Evolutionary conservation across 331 rosid genomes (phyloP), one percentile per base, ranked within the genome.

Genomic region (Quercus lobata): DNA sequence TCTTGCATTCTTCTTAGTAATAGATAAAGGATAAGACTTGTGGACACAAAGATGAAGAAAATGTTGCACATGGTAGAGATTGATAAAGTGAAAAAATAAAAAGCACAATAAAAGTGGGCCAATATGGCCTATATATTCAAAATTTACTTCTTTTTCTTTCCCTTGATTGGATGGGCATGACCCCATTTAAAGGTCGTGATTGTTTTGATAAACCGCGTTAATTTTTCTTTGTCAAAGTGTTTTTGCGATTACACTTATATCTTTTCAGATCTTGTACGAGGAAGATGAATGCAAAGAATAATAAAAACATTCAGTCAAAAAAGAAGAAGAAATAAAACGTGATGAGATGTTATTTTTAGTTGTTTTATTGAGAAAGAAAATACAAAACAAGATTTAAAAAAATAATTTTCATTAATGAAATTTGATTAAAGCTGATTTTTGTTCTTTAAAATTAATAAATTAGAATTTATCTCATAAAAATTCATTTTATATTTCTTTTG

Each of bases 21-120:
- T 35, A 41, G 78, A 63, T 57, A 68, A 72, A 69, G 54, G 63
- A 68, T 54, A 84, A 86, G 71, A 84, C 68, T 61, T 19, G 75
- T 72, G 52, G 76, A 76, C 63, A 61, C 46, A 3, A 9, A 14
- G 61, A 73, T 63, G 79, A 73, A 79, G 86, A 78, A 80, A 86
- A 78, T 19, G 71, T 53, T 71, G 83, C 83, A 77, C 85, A 80
- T 85, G 83, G 57, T 15, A 81, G 80, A 75, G 74, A 57, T 80
- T 57, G 61, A 85, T 56, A 86, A 84, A 79, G 87, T 69, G 81
- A 82, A 76, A 77, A 41, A 41, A 37, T 7, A 7, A 41, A 41
- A 83, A 75, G 87, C 84, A 86, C 86, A 79, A 49, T 79, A 83
- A 80, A 63, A 79, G 90, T 90, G 91, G 94, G 83, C 90, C 90